phyloP scores from a whole-genome alignment of 1,284 basidiomycete species.

The Marasmius tenuissimus region DNA sequence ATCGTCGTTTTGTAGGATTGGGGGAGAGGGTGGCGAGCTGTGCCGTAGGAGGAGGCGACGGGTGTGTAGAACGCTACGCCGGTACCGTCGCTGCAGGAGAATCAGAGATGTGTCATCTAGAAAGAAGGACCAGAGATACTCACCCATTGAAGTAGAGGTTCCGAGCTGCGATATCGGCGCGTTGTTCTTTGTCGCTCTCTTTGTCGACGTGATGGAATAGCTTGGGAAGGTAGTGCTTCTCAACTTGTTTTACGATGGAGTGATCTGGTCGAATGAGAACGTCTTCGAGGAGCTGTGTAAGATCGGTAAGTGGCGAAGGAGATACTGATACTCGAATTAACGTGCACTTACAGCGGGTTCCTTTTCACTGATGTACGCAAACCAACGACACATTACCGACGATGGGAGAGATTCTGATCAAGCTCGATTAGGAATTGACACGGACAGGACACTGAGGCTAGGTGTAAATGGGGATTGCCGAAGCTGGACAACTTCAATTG shows the following conservation, averaged over 20 bases:
- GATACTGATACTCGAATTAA: neutral
- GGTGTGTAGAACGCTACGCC: neutral
- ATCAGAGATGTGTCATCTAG: neutral
- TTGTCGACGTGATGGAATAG: neutral
- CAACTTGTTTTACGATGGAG: slow-evolving; percentile 4
- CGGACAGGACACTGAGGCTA: too few species aligned
- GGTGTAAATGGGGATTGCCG: neutral
- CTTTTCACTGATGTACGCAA: neutral
- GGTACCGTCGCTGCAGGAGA: neutral
- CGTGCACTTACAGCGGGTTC: neutral
- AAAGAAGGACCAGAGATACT: neutral
- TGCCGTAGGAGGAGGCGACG: neutral
- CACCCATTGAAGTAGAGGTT: slow-evolving; percentile 1
- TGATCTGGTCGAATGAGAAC: slow-evolving; percentile 1
- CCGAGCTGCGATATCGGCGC: neutral
- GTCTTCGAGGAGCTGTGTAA: neutral
- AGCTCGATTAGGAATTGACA: neutral
- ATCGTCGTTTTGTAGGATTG: slow-evolving; percentile 1
- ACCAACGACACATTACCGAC: neutral
- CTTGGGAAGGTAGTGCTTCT: neutral
- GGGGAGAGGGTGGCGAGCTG: neutral
- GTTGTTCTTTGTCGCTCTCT: neutral
- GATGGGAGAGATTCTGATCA: neutral
- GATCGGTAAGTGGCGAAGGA: neutral
- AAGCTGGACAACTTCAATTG: neutral